Base-by-base conservation (phyloP, 495 filamentous ascomycete genomes). In the Podospora pseudocomata region DNA sequence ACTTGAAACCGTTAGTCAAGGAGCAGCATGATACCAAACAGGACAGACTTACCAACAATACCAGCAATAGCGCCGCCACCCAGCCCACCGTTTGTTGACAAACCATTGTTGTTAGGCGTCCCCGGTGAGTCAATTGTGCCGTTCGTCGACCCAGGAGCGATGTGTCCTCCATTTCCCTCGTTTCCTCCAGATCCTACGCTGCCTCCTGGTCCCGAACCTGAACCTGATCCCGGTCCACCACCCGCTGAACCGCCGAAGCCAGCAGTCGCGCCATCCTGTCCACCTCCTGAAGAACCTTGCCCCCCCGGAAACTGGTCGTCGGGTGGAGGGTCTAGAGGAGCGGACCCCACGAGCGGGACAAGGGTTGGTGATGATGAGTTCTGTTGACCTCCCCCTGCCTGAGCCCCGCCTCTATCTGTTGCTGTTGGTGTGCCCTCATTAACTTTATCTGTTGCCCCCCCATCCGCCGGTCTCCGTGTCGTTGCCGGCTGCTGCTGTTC, bases 51-150 rank as follows among this genome's bases (percentile, higher is more conserved):
- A 71, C 69, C 66, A 18, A 68, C 60, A 0, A 66, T 64, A 3
- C 70, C 70, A 5, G 70, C 70, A 27, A 71, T 68, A 9, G 64
- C 70, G 68, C 15, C 68, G 1, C 64, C 32, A 3, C 63, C 16
- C 0, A 67, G 23, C 2, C 61, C 65, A 13, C 65, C 61, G 5
- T 34, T 53, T 9, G 67, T 60, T 5, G 63, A 11, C 7, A n/a
- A 16, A 15, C n/a, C 61, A 18, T 44, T 61, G 6, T 39, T 27
- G 28, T 7, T 44, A 5, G 60, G 30, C 1, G 30, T 2, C 7
- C 20, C 55, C 20, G 54, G 26, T 9, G 2, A 54, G 16, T 20
- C 64, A 49, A 18, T 13, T 0, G 63, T 13, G 30, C 39, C 63
- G 9, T 27, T 28, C 2, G 59, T 58, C 7, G 55, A 58, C 11